Evolutionary conservation across 2,329 filamentous ascomycete genomes (phyloP), one percentile per base, ranked within the genome.

Genomic region (Nectriaceae sp.): DNA sequence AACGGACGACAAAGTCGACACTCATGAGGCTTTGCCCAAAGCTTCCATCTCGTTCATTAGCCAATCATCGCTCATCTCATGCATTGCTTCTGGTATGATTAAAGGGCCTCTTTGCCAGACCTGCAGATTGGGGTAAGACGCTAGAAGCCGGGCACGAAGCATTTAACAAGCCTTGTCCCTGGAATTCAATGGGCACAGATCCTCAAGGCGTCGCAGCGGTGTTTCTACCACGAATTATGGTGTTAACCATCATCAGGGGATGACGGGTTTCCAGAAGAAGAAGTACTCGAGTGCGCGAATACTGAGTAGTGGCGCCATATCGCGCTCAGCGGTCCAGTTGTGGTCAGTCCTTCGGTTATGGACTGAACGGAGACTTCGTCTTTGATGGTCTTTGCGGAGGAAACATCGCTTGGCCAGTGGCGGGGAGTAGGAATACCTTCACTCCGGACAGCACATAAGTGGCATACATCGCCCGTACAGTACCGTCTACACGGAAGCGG

Each of bases 81-180:
- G 19, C 24, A 26, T 41, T 49, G 52, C 35, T 44, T 40, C 52
- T 52, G 47, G 43, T 21, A 44, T 50, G 48, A 53, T 33, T 45
- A 11, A 18, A 18, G 33, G 33, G 40, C 44, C 37, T 46, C 46
- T 26, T 40, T 46, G 38, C 21, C 46, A 43, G 40, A 53, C 52
- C 54, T 58, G 42, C 44, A 53, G 47, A 50, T 52, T 56, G 44
- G 49, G 54, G 50, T 48, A 59, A 57, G 50, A 54, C 50, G 49
- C 56, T 52, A 59, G 57, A 59, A 59, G 52, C 54, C 49, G 40
- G 42, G 36, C 47, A 54, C 46, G 41, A 56, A 52, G 49, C 47
- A 46, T 51, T 39, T 22, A 38, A 39, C 39, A 50, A 50, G 31
- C 50, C 46, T 47, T 55, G 42, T 50, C 22, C 18, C 16, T 31